Evolutionary conservation across 495 filamentous ascomycete species (phyloP), one percentile per base, ranked within the genome.

Genomic region (Pseudevernia furfuracea): DNA sequence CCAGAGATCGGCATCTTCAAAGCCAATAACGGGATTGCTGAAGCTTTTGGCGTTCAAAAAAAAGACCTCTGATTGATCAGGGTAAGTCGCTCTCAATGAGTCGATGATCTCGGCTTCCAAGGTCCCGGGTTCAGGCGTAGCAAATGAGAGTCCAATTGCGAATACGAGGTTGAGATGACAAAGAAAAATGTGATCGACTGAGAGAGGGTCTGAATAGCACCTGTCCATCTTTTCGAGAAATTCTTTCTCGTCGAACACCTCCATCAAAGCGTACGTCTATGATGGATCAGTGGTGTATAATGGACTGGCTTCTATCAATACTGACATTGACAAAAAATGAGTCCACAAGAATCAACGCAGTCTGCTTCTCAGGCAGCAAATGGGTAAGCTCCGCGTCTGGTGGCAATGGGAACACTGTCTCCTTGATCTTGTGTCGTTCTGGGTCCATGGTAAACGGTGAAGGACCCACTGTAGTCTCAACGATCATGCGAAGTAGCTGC

Each of bases 371-470:
- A 6, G 84, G 84, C 30, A 87, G 74, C 10, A 82, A 73, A 64
- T 77, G 75, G 1, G 80, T 81, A 39, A 79, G 69, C 28, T 73
- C 76, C 8, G 73, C 67, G 32, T 78, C 72, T 38, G 73, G 67
- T 10, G 83, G 80, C 25, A 84, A 70, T 25, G 79, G 71, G 39
- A 84, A 75, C n/a, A 74, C 74, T 60, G 81, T 82, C 69, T 90
- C 87, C 60, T 86, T 73, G 73, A 91, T 87, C 32, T 83, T 83
- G 71, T 90, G 86, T 53, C 87, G 79, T 59, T 80, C 82, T 21
- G 85, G 87, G 67, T 90, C 88, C 56, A 82, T 76, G 12, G 87
- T 90, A 62, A 91, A 90, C 8, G 81, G 77, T 12, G 85, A 88
- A 4, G 81, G 70, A 8, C 88, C 87, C 30, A 84, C 82, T 19